Evolutionary conservation across 768 basidiomycete genomes (phyloP).

Genomic region (Mycena epipterygia): DNA sequence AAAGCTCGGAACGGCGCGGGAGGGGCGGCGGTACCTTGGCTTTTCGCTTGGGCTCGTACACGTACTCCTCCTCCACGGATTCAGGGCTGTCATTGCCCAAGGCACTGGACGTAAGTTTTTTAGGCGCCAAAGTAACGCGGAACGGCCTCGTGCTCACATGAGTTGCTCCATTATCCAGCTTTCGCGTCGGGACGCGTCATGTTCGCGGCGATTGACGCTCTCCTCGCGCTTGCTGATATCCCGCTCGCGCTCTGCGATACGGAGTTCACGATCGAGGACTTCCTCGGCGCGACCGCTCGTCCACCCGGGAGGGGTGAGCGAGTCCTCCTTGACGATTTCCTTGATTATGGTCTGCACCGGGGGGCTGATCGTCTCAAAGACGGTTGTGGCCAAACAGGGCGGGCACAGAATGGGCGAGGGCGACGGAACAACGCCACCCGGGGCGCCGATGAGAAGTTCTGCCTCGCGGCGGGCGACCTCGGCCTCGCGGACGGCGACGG

Average conservation of each 20-base stretch:
- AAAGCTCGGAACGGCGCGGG: constrained; percentile 92
- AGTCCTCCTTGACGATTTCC: constrained; percentile 88
- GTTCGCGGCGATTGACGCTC: constrained; percentile 85
- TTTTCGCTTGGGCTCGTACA: constrained; percentile 89
- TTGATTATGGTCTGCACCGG: constrained; percentile 87
- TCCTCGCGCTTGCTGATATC: constrained; percentile 92
- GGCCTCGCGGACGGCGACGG: constrained; percentile 86
- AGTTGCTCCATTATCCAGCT: constrained; percentile 95
- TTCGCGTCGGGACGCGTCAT: constrained; percentile 89
- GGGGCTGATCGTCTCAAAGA: constrained; percentile 67
- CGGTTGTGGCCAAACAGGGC: constrained; percentile 65
- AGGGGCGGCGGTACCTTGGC: constrained; percentile 91
- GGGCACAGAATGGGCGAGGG: constrained; percentile 64
- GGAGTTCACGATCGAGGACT: constrained; percentile 86
- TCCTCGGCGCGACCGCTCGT: constrained; percentile 83
- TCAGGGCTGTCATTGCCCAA: constrained; percentile 78
- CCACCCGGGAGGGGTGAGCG: constrained; percentile 86
- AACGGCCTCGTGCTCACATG: constrained; percentile 65
- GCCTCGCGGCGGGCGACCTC: constrained; percentile 93
- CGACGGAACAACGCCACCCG: constrained; percentile 79
- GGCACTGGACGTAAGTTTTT: constrained; percentile 54
- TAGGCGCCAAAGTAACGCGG: neutral
- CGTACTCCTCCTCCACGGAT: constrained; percentile 82
- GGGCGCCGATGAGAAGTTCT: constrained; percentile 85
- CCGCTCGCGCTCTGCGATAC: constrained; percentile 87